Base-by-base conservation (phyloP, 2,329 filamentous ascomycete genomes). In the Geosmithia morbida region DNA sequence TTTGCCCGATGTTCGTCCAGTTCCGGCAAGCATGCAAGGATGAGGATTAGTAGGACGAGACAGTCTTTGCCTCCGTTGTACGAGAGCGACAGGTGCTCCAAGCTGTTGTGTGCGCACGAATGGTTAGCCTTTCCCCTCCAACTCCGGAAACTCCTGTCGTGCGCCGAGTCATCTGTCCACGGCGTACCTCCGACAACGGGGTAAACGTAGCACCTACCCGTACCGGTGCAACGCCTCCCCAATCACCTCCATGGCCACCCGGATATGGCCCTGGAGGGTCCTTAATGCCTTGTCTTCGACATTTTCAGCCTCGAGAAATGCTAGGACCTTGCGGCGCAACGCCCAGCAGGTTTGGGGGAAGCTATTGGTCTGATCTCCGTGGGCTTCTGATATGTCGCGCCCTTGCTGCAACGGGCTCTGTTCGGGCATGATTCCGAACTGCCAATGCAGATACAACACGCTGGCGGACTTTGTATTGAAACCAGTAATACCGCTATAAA, bases 61-160 rank as follows among this genome's bases (percentile, higher is more conserved):
- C 90, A 97, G 72, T 97, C 92, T 65, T 98, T 98, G 51, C 92
- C 92, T 59, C 92, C 92, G 57, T 98, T 98, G 67, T 96, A 98
- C 48, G 90, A 94, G 53, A 97, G 72, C 5, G 89, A 87, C 51
- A 97, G 74, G 60, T 94, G 76, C 49, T 83, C 74, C 51, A 84
- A 75, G 49, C 86, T 92, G 56, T 50, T 16, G 7, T 41, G 16
- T 14, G 19, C 48, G 46, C 33, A 39, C n/a, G 18, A 39, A 26
- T 26, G 39, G 37, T 39, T 43, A 41, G 46, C 49, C 17, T 26
- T n/a, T 20, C n/a, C 17, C 22, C 16, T 26, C 45, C 14, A 42
- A 22, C 19, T 22, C n/a, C 16, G 8, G n/a, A 41, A 10, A 6
- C 7, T 41, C n/a, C 3, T n/a, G 40, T 16, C 40, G 18, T 26